Evolutionary conservation across 805 yeast genomes (phyloP), one percentile per base, ranked within the genome.

Genomic region (Wickerhamomyces bisporus): DNA sequence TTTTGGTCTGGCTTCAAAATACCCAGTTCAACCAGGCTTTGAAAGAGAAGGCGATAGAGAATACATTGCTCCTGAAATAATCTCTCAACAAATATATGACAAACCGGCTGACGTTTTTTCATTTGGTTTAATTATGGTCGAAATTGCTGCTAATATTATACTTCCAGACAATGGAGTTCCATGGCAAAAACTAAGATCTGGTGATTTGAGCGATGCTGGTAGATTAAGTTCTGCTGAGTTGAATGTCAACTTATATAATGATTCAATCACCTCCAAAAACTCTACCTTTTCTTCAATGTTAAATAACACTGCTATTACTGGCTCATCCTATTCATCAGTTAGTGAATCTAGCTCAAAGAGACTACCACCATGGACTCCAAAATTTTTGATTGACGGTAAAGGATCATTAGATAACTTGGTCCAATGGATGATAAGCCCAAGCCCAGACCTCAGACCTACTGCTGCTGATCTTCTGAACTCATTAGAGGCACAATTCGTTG

Each of bases 1-100:
- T 62, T 93, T 93, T 66, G 98, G 98, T 8, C 77, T 93, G 70
- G 95, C 97, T 6, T 76, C 95, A 3, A 77, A 75, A 47, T 65
- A 79, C 37, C 98, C 98, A 0, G 78, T 80, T 15, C 75, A 75
- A 34, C 71, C 56, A 24, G 52, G 52, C 4, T 81, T 86, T 52
- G 98, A 93, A 61, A 75, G 95, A 48, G 98, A 93, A 63, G 98
- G 98, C 20, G 98, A 93, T 61, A 71, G 98, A 37, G 96, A 91
- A 58, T 93, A 93, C 61, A 93, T 93, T 62, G 98, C 98, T 0
- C 98, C 98, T 1, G 98, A 93, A 59, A 80, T 93, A 18, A 80
- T 93, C 38, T 77, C 88, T 25, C 77, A 74, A 32, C 88, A 86
- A 56, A 73, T 75, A 31, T 93, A 93, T 57, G 88, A 87, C 29